Percentiles rank a stretch among this genome's conserved stretches.
Evolutionary conservation across 2,329 filamentous ascomycete species (phyloP).

Genomic region (Hymenoscyphus albidus): DNA sequence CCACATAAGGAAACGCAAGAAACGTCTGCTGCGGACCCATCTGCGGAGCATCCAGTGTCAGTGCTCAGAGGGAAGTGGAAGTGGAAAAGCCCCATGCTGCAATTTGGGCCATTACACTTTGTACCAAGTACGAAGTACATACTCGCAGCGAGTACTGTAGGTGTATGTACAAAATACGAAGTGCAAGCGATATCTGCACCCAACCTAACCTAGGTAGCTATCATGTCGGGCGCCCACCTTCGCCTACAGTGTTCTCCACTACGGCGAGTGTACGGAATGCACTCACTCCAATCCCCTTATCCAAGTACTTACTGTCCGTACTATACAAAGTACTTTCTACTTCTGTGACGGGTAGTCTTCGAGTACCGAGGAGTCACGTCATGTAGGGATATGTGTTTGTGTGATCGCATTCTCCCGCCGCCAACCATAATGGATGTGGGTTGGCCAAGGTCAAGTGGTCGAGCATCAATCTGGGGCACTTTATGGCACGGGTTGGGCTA

Average conservation of each 20-base stretch:
- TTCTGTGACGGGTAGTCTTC: not conserved
- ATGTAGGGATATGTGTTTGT: not conserved
- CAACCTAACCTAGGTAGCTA: not conserved
- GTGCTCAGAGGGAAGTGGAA: not conserved
- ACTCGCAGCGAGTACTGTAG: too few species aligned
- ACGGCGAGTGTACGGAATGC: not conserved
- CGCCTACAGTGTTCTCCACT: not conserved
- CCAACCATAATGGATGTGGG: not conserved
- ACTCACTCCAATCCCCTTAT: too few species aligned
- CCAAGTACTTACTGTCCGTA: too few species aligned
- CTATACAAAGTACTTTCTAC: too few species aligned
- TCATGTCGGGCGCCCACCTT: not conserved
- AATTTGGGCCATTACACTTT: not conserved
- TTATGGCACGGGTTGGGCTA: conserved; percentile 1
- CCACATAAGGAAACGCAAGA: not conserved
- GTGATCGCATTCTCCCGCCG: conserved; percentile 7
- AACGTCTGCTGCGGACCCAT: not conserved
- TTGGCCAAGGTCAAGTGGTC: not conserved
- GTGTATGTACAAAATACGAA: too few species aligned
- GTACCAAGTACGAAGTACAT: too few species aligned
- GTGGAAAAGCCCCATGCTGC: conserved; percentile 1
- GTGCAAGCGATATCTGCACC: not conserved
- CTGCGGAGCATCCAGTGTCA: not conserved
- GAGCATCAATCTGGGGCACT: conserved; percentile 5
- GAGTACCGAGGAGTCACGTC: not conserved